Conservation (phyloP, 2,329 filamentous ascomycete genomes). For the Paracoccidioides brasiliensis region DNA sequence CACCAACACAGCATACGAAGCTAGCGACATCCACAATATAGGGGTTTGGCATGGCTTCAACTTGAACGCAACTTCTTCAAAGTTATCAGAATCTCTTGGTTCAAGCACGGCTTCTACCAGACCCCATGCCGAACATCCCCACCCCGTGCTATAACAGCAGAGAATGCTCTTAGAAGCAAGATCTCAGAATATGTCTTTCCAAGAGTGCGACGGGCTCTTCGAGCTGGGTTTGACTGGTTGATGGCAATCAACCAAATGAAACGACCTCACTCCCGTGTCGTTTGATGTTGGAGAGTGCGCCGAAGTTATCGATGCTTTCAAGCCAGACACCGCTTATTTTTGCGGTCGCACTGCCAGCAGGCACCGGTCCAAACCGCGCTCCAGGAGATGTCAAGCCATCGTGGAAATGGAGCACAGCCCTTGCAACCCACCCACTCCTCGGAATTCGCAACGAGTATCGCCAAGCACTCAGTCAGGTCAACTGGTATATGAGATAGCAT, state of each 20-base stretch:
- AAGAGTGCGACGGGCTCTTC: not conserved
- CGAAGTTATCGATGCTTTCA: not conserved
- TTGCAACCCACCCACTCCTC: not conserved
- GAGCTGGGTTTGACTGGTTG: not conserved
- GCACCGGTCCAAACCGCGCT: not conserved
- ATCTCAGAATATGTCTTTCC: not conserved
- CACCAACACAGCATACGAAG: not conserved
- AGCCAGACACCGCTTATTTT: not conserved
- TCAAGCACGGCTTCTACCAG: not conserved
- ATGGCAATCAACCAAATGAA: not conserved
- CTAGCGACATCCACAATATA: not conserved
- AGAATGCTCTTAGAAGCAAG: not conserved
- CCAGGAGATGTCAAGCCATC: not conserved
- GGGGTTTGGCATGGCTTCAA: not conserved
- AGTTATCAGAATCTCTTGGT: not conserved
- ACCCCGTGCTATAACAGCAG: not conserved
- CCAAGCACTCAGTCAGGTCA: not conserved
- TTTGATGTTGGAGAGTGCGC: not conserved
- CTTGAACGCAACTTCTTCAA: not conserved
- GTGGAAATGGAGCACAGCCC: not conserved
- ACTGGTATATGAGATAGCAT: constrained; percentile 1
- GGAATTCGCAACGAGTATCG: not conserved
- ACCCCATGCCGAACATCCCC: not conserved
- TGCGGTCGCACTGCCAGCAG: not conserved
- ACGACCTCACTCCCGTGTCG: not conserved